A percentile compares a stretch with the other conserved stretches of the same genome.
phyloP scores from a whole-genome alignment of 2,329 filamentous ascomycete species.

The Huntiella moniliformis region DNA sequence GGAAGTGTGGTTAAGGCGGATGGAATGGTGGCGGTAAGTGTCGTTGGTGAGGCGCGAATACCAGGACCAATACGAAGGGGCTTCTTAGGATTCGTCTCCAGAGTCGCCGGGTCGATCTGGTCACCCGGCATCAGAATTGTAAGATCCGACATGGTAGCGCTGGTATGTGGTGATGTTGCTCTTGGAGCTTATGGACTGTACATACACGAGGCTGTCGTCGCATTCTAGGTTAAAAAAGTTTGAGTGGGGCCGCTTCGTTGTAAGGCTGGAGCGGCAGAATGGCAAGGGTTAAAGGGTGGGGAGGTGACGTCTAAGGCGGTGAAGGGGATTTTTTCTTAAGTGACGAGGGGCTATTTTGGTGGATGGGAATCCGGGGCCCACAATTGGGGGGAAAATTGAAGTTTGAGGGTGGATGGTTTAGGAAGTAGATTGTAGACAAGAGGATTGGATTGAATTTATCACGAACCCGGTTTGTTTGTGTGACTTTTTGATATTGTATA shows the following conservation, averaged over 20 bases:
- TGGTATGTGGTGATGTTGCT: background rate
- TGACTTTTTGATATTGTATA: background rate
- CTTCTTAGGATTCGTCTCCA: conserved; percentile 50
- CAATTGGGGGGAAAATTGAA: conserved; percentile 10
- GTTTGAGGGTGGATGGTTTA: conserved; percentile 3
- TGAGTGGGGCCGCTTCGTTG: too few species aligned
- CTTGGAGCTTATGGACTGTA: background rate
- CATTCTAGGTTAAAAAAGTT: too few species aligned
- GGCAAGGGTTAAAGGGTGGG: too few species aligned
- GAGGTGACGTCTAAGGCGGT: too few species aligned
- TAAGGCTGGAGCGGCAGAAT: too few species aligned
- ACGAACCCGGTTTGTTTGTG: conserved; percentile 1
- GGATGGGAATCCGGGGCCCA: conserved; percentile 5
- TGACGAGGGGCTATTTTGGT: background rate
- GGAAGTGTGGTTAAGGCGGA: conserved; percentile 48
- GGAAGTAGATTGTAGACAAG: conserved; percentile 1
- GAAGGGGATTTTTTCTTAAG: too few species aligned
- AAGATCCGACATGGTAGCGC: conserved; percentile 33
- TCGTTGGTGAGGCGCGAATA: conserved; percentile 45
- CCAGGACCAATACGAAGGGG: conserved; percentile 70
- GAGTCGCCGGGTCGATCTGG: conserved; percentile 39
- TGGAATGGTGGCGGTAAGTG: conserved; percentile 51
- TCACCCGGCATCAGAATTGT: conserved; percentile 70
- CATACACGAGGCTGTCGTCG: background rate
- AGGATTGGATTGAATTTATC: background rate